Evolutionary conservation across 2,329 filamentous ascomycete species (phyloP).

Genomic region (Plenodomus tracheiphilus): DNA sequence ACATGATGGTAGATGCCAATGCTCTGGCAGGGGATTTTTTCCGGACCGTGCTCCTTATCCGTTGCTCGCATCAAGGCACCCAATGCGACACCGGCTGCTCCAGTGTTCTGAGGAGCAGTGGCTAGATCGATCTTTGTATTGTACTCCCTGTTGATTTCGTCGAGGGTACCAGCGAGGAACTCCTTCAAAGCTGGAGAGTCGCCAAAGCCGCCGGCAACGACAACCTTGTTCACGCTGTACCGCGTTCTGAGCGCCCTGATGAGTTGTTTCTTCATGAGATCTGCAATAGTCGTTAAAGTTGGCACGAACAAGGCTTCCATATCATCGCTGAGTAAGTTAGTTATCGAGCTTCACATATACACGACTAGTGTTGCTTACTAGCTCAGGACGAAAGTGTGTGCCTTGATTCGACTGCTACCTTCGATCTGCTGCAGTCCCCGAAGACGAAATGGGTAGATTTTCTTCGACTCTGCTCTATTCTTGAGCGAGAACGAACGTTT

Average conservation of each 20-base stretch:
- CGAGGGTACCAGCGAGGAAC: background rate
- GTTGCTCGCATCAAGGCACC: slow-evolving; percentile 16
- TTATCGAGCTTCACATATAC: too few relatives aligned
- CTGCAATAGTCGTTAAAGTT: slow-evolving; percentile 5
- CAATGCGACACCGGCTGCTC: slow-evolving; percentile 18
- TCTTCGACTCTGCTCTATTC: background rate
- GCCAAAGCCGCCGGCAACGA: slow-evolving; percentile 16
- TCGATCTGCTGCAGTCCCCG: slow-evolving; percentile 2
- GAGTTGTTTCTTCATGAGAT: slow-evolving; percentile 10
- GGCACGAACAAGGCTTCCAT: slow-evolving; percentile 8
- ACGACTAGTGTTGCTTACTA: slow-evolving; percentile 4
- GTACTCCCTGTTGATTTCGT: background rate
- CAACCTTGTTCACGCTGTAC: slow-evolving; percentile 7
- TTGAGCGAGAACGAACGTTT: slow-evolving; percentile 9
- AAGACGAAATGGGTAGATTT: slow-evolving; percentile 3
- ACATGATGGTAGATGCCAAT: slow-evolving; percentile 14
- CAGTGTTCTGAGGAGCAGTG: background rate
- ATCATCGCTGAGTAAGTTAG: slow-evolving; percentile 1
- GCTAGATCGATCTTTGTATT: background rate
- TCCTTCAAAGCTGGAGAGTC: slow-evolving; percentile 13
- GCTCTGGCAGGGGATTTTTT: slow-evolving; percentile 9
- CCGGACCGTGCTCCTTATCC: slow-evolving; percentile 15
- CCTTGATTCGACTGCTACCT: slow-evolving; percentile 1
- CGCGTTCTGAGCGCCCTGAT: background rate
- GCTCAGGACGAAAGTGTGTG: slow-evolving; percentile 3